Percentiles rank a stretch among this genome's conserved stretches.
These are phyloP conservation scores for Paspalum vaginatum DNA, from an alignment of 176 grass and related monocot species.

Conservation along the genomic window DNA sequence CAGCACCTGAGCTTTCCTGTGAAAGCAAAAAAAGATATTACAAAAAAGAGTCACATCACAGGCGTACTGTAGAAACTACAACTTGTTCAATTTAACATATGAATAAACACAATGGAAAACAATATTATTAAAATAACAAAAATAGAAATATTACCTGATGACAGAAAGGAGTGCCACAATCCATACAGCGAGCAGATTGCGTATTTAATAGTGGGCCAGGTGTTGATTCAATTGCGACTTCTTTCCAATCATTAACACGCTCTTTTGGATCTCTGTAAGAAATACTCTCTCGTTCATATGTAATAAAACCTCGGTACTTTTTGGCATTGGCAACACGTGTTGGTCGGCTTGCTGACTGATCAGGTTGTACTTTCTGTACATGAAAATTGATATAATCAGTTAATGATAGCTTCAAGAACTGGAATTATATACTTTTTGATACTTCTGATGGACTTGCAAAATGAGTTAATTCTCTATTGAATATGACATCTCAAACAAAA, in stretches of 20 bases:
- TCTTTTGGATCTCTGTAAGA: slow-evolving; percentile 80
- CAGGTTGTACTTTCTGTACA: slow-evolving; percentile 53
- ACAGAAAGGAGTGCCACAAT: slow-evolving; percentile 99
- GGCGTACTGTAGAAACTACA: background rate
- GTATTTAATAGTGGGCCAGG: slow-evolving; percentile 85
- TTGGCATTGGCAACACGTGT: slow-evolving; percentile 64
- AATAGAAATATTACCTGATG: slow-evolving; percentile 70
- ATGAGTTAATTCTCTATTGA: background rate
- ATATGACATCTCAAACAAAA: slow-evolving; percentile 1
- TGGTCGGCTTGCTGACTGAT: slow-evolving; percentile 50
- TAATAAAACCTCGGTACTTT: slow-evolving; percentile 85
- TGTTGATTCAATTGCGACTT: slow-evolving; percentile 89
- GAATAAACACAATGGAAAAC: slow-evolving; percentile 12
- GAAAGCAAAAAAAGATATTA: slow-evolving; percentile 23
- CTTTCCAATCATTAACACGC: slow-evolving; percentile 81
- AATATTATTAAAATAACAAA: slow-evolving; percentile 3
- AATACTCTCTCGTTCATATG: slow-evolving; percentile 84
- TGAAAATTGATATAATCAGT: slow-evolving; percentile 36
- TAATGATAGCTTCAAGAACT: slow-evolving; percentile 15
- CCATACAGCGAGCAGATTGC: slow-evolving; percentile 98
- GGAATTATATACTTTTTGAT: slow-evolving; percentile 12
- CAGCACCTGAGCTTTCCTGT: slow-evolving; percentile 94
- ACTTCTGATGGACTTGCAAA: slow-evolving; percentile 4
- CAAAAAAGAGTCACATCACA: background rate
- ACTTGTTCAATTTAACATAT: slow-evolving; percentile 9